Evolutionary conservation across 2,329 filamentous ascomycete species (phyloP).

Genomic region (Aspergillus sp.): DNA sequence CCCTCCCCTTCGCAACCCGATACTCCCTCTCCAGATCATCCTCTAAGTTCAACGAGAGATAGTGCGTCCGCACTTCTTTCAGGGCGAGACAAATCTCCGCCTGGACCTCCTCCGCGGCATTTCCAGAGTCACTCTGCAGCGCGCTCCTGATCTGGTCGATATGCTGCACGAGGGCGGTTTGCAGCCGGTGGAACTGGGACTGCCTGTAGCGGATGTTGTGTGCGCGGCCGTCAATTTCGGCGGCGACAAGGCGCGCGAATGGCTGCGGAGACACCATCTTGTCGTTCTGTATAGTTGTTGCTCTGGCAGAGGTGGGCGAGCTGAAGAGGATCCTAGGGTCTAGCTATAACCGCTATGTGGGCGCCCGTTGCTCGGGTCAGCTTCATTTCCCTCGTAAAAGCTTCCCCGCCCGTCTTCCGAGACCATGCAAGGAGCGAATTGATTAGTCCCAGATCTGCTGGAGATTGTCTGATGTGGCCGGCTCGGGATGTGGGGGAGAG

Average conservation of each 20-base stretch:
- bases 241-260: slow-evolving; percentile 31
- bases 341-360: too few relatives aligned
- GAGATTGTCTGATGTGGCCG: background rate
- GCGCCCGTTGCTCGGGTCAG: too few relatives aligned
- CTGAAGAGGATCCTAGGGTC: background rate
- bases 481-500: slow-evolving; percentile 27
- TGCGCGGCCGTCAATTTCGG: slow-evolving; percentile 40
- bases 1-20: slow-evolving; percentile 21
- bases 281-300: background rate
- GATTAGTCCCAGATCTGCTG: background rate
- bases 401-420: background rate
- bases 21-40: slow-evolving; percentile 20
- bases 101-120: slow-evolving; percentile 33
- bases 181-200: slow-evolving; percentile 39
- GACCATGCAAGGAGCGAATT: background rate
- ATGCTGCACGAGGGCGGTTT: slow-evolving; percentile 30
- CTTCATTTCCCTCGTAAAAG: too few relatives aligned
- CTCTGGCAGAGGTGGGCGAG: background rate
- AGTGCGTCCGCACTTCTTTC: slow-evolving; percentile 27
- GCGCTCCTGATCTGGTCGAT: slow-evolving; percentile 31
- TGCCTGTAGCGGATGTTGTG: slow-evolving; percentile 41
- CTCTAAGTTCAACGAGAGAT: slow-evolving; percentile 18
- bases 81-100: slow-evolving; percentile 27
- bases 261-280: slow-evolving; percentile 13
- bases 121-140: slow-evolving; percentile 30